Percentiles rank a stretch among this genome's conserved stretches.
Conservation (phyloP, 257 asterid genomes). For the Ballota nigra region DNA sequence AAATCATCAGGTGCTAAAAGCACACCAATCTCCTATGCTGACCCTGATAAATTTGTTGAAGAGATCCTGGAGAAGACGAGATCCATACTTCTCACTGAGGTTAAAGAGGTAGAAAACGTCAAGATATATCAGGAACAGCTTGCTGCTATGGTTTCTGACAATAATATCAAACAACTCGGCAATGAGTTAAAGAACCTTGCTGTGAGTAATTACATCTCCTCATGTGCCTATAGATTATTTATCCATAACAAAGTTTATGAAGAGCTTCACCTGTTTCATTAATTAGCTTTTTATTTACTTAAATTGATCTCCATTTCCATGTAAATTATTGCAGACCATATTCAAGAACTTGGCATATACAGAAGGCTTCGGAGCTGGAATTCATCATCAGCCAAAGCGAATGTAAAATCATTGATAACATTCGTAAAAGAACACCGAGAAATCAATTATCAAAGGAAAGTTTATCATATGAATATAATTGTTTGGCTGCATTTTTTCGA, state of each 20-base stretch:
- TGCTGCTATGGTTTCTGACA: slow-evolving; percentile 37
- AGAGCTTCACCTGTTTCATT: not conserved
- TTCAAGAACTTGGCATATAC: slow-evolving; percentile 81
- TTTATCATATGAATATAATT: slow-evolving; percentile 15
- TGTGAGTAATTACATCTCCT: slow-evolving; percentile 41
- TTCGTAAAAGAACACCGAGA: not conserved
- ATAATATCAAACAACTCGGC: slow-evolving; percentile 48
- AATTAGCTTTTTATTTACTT: not conserved
- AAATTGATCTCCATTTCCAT: not conserved
- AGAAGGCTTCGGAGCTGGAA: slow-evolving; percentile 79
- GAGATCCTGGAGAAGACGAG: slow-evolving; percentile 65
- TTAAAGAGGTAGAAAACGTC: slow-evolving; percentile 38
- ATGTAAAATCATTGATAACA: slow-evolving; percentile 24
- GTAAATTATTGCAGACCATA: slow-evolving; percentile 45
- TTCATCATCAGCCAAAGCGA: slow-evolving; percentile 40
- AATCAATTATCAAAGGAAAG: slow-evolving; percentile 4
- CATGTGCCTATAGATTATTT: not conserved
- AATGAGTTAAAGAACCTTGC: slow-evolving; percentile 55
- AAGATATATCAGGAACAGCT: slow-evolving; percentile 49
- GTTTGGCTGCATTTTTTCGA: slow-evolving; percentile 20
- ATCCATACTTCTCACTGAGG: slow-evolving; percentile 58
- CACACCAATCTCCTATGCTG: slow-evolving; percentile 35
- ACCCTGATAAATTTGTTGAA: slow-evolving; percentile 65
- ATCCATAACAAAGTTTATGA: not conserved
- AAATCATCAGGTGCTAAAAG: slow-evolving; percentile 33